Evolutionary conservation across 2,329 filamentous ascomycete genomes (phyloP), one percentile per base, ranked within the genome.

Genomic region (Sordariomycetes sp.): DNA sequence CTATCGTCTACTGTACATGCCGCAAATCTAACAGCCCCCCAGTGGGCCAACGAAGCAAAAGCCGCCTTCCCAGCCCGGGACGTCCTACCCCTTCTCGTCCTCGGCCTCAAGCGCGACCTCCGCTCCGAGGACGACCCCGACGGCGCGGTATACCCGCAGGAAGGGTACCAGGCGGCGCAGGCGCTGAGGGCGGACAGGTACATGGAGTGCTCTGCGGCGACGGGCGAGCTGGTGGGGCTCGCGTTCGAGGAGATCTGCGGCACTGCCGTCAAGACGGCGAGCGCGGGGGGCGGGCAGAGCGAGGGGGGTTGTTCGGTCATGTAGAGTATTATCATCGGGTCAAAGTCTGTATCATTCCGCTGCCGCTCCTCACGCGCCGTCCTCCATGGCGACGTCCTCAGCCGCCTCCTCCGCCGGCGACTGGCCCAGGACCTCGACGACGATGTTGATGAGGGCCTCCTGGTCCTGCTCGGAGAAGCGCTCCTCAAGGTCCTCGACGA

Each of bases 401-500:
- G 64, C 64, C 34, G 67, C 67, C 35, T 66, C 58, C 50, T 64
- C 60, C 56, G 65, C 62, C 52, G 67, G 60, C 57, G 81, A 76
- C 61, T 75, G 64, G 60, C 84, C 84, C 2, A 87, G 74, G 4
- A 84, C 75, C 56, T 81, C 75, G 54, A 70, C 70, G 62, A 87
- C 74, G 60, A 80, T 75, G 53, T 70, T 68, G 59, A 86, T 71
- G 53, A 87, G 80, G 59, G 77, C 74, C 59, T 76, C 69, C 62
- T 85, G 82, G 67, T 84, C 73, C 52, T 82, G 77, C 22, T 79
- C 76, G 52, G 67, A 73, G 65, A 85, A 84, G 8, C 85, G 77
- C 39, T 75, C 73, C 58, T 79, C 74, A 72, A 85, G 79, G 61
- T 87, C 82, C 67, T 88, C 83, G 36, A 88, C 73, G 54, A 86